A percentile compares a stretch with the other conserved stretches of the same genome.
These are phyloP conservation scores for Rhynchosporium secalis DNA, from an alignment of 2,329 filamentous ascomycete species.

Conservation along the genomic window DNA sequence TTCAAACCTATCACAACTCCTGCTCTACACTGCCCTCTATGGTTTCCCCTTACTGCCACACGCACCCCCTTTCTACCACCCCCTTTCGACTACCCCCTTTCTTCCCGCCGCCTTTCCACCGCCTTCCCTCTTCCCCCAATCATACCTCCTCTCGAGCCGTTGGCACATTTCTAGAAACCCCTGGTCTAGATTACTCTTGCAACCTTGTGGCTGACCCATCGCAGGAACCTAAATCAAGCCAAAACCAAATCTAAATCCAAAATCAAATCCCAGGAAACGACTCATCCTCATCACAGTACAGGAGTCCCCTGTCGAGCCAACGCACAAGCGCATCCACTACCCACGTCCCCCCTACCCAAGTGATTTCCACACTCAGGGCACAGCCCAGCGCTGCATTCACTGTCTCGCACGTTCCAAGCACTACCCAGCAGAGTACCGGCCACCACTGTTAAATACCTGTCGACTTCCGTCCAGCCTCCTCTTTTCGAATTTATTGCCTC, in stretches of 20 bases:
- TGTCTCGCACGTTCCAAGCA: neutral
- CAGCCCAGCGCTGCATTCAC: no score
- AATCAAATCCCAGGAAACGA: constrained; percentile 13
- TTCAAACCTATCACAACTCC: neutral
- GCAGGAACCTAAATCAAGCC: neutral
- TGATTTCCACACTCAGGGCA: constrained; percentile 21
- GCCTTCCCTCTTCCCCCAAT: constrained; percentile 18
- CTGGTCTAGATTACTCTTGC: constrained; percentile 15
- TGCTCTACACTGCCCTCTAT: constrained; percentile 4
- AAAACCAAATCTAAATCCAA: no score
- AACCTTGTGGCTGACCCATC: constrained; percentile 26
- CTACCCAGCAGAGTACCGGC: constrained; percentile 2
- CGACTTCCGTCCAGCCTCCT: constrained; percentile 27
- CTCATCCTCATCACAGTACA: neutral
- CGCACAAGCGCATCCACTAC: constrained; percentile 21
- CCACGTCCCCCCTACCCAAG: constrained; percentile 17
- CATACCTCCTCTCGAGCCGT: neutral
- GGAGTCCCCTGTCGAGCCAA: constrained; percentile 20
- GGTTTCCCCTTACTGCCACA: constrained; percentile 3
- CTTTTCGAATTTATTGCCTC: constrained; percentile 17
- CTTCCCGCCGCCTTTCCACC: constrained; percentile 13
- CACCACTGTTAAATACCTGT: constrained; percentile 22
- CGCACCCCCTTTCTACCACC: constrained; percentile 5
- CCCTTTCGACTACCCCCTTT: constrained; percentile 12
- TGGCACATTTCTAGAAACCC: constrained; percentile 28